phyloP scores from a whole-genome alignment of 768 basidiomycete genomes.

The Lentinula boryana region DNA sequence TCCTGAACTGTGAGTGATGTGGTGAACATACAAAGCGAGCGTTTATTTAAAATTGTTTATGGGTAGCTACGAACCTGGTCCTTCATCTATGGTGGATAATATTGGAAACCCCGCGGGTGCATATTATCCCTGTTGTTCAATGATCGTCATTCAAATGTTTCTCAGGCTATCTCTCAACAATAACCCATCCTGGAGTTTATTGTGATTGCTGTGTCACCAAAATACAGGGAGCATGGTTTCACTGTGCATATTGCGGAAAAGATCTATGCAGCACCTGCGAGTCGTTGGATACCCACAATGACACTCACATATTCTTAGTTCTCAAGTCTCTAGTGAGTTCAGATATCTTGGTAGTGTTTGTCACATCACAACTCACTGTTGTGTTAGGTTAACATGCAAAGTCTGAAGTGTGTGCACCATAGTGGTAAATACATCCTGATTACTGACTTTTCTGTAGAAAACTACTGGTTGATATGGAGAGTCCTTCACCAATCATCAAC shows the following conservation, averaged over 20 bases:
- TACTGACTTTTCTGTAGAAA: constrained; percentile 23
- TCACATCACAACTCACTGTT: background rate
- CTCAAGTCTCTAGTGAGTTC: constrained; percentile 73
- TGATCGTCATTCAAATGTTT: background rate
- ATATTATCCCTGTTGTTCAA: constrained; percentile 3
- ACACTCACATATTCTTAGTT: constrained; percentile 78
- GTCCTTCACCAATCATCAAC: constrained; percentile 28
- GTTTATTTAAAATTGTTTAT: constrained; percentile 1
- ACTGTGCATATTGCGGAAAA: constrained; percentile 81
- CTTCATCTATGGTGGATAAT: constrained; percentile 27
- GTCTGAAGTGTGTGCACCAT: constrained; percentile 49
- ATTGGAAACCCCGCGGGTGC: constrained; percentile 54
- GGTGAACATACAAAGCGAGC: background rate
- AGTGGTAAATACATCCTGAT: background rate
- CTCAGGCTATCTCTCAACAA: constrained; percentile 54
- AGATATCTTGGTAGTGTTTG: background rate
- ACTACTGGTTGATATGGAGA: constrained; percentile 25
- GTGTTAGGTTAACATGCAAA: constrained; percentile 64
- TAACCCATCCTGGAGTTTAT: constrained; percentile 62
- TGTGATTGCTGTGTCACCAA: constrained; percentile 84
- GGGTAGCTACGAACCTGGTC: constrained; percentile 9
- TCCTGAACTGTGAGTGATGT: constrained; percentile 56
- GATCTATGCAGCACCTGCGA: constrained; percentile 89
- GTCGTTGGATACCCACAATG: constrained; percentile 73
- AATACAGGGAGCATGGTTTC: constrained; percentile 87